phyloP scores from a whole-genome alignment of 2,329 filamentous ascomycete species.

The Cladophialophora carrionii region DNA sequence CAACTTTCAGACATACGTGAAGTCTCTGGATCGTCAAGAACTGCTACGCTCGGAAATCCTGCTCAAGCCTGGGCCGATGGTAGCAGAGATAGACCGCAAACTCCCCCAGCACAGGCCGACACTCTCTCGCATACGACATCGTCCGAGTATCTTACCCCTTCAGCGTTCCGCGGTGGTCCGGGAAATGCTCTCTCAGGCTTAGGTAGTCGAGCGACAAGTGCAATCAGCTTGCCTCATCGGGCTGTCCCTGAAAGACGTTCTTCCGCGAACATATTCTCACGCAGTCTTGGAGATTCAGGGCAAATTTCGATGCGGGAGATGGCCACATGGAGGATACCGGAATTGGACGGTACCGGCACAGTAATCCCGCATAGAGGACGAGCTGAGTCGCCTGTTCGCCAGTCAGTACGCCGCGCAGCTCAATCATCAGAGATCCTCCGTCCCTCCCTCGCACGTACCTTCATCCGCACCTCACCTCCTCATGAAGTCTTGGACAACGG shows the following conservation, averaged over 20 bases:
- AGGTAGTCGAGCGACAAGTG: constrained; percentile 33
- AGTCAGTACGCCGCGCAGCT: constrained; percentile 48
- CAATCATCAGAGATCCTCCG: constrained; percentile 49
- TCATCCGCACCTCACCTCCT: constrained; percentile 52
- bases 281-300: constrained; percentile 24
- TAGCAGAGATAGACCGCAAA: constrained; percentile 24
- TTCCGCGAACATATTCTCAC: constrained; percentile 35
- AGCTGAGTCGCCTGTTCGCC: constrained; percentile 55
- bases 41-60: constrained; percentile 1
- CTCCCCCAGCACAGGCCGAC: constrained; percentile 15
- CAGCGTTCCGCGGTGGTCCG: constrained; percentile 16
- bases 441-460: constrained; percentile 54
- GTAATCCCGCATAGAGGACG: constrained; percentile 51
- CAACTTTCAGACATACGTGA: constrained; percentile 37
- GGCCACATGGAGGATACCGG: constrained; percentile 36
- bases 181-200: constrained; percentile 18
- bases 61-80: constrained; percentile 26
- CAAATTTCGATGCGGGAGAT: constrained; percentile 35
- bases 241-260: constrained; percentile 36
- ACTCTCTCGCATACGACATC: constrained; percentile 31
- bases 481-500: constrained; percentile 56
- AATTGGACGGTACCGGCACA: constrained; percentile 24
- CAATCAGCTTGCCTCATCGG: constrained; percentile 33
- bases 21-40: constrained; percentile 33
- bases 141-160: constrained; percentile 31